Conservation (phyloP, 1,284 basidiomycete species). For the Trametes polyzona region DNA sequence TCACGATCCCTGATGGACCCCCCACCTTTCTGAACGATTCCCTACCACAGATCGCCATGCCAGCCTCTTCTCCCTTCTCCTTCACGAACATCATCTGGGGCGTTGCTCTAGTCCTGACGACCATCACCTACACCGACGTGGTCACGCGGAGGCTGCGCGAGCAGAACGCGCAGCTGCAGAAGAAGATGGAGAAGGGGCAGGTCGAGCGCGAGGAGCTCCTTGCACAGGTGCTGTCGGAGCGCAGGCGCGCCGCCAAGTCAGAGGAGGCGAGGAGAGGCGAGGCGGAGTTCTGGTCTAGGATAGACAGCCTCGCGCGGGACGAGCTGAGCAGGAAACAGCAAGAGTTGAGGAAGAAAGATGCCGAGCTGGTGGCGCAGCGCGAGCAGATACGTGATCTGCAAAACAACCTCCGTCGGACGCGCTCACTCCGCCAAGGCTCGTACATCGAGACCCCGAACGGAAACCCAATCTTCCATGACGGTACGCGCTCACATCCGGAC, state of each 20-base stretch:
- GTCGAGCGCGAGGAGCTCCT: slow-evolving; percentile 17
- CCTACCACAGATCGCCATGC: slow-evolving; percentile 12
- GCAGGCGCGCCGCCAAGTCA: slow-evolving; percentile 5
- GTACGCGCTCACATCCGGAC: slow-evolving; percentile 34
- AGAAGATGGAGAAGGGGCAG: slow-evolving; percentile 16
- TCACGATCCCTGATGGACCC: slow-evolving; percentile 15
- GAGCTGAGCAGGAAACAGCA: slow-evolving; percentile 18
- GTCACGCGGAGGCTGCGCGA: slow-evolving; percentile 21
- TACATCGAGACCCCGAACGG: not conserved
- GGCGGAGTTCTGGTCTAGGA: slow-evolving; percentile 24
- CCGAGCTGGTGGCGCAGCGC: slow-evolving; percentile 16
- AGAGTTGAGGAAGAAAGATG: slow-evolving; percentile 12
- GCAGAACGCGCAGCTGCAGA: slow-evolving; percentile 20
- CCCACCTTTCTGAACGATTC: slow-evolving; percentile 9
- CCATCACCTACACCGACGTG: slow-evolving; percentile 20
- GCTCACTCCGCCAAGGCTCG: not conserved
- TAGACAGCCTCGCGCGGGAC: slow-evolving; percentile 22
- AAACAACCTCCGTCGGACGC: slow-evolving; percentile 11
- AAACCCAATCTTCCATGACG: slow-evolving; percentile 34
- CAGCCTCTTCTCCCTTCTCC: slow-evolving; percentile 20
- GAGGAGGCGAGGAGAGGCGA: slow-evolving; percentile 17
- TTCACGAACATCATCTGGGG: slow-evolving; percentile 26
- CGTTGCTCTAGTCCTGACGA: slow-evolving; percentile 25
- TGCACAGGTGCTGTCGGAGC: slow-evolving; percentile 8
- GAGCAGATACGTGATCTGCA: slow-evolving; percentile 18